Base-by-base conservation (phyloP, 331 rosid species). In the Pyracantha coccinea region DNA sequence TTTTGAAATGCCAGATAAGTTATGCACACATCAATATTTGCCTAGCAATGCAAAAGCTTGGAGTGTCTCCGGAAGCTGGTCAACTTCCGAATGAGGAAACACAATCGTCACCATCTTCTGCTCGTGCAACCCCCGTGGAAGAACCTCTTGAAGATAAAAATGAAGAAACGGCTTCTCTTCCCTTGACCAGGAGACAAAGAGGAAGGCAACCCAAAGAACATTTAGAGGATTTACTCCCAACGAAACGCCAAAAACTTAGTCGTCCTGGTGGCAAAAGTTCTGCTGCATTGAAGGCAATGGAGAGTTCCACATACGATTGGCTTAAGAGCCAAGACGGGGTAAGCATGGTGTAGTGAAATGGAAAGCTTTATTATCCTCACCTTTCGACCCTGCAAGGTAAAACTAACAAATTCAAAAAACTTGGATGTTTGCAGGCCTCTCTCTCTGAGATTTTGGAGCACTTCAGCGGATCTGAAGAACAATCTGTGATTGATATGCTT, bases 281-380 rank as follows among this genome's bases (percentile, higher is more conserved):
- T 8, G 41, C 55, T 47, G 32, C 75, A 63, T 25, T 83, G 72
- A 75, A 86, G 79, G 97, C 96, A 60, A 86, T 96, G 0, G 89
- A 81, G 87, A 77, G 75, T 79, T 86, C 89, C 50, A n/a, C 91
- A 31, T 77, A 91, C 31, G 92, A 86, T 69, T 93, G 92, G 96
- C 79, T 93, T 69, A 81, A 79, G 81, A 83, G 74, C 82, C 77
- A 76, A 28, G 71, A 74, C 45, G 96, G 93, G 86, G 96, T 85
- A 62, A 78, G 97, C 79, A 24, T 69, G 19, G 32, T 55, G 45
- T 72, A 67, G 44, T 38, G 68, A 38, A 38, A 38, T 67, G 20
- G 24, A 35, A 53, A 68, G 44, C 64, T 66, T 74, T 79, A 38
- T 35, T 0, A 19, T 32, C 54, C 75, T 21, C 17, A 3, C 25